phyloP scores from a whole-genome alignment of 2,329 filamentous ascomycete species.

The Sporothrix brasiliensis region DNA sequence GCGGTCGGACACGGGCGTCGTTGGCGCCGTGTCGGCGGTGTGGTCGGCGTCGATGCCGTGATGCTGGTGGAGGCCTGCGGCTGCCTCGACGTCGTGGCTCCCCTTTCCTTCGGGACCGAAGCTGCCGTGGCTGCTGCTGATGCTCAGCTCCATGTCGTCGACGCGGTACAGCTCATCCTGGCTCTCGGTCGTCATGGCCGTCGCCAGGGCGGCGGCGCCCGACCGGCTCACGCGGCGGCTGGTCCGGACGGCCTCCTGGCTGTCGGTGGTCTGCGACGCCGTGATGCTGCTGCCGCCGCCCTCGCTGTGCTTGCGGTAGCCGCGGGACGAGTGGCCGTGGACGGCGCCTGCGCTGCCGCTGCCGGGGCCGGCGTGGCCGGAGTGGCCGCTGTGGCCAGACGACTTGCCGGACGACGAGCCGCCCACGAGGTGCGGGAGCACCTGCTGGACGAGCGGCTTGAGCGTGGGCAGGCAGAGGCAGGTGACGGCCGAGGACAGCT shows the following conservation, averaged over 20 bases:
- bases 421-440: background rate
- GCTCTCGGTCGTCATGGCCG: conserved; percentile 2
- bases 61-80: too few relatives aligned
- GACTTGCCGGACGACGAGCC: background rate
- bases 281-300: background rate
- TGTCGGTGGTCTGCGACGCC: background rate
- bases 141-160: conserved; percentile 13
- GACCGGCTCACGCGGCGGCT: background rate
- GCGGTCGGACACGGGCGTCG: background rate
- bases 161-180: conserved; percentile 9
- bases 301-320: conserved; percentile 20
- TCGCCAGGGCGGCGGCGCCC: background rate
- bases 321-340: background rate
- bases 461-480: conserved; percentile 46
- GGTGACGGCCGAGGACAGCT: conserved; percentile 44
- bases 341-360: background rate
- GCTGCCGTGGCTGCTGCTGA: background rate
- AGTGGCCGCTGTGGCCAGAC: background rate
- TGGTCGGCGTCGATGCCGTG: too few relatives aligned
- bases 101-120: background rate
- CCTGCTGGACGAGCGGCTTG: conserved; percentile 38
- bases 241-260: too few relatives aligned
- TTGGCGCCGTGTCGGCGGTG: background rate
- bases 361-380: too few relatives aligned
- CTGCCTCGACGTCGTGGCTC: background rate